Base-by-base conservation (phyloP, 345 rosid species). In the Moricandia arvensis region DNA sequence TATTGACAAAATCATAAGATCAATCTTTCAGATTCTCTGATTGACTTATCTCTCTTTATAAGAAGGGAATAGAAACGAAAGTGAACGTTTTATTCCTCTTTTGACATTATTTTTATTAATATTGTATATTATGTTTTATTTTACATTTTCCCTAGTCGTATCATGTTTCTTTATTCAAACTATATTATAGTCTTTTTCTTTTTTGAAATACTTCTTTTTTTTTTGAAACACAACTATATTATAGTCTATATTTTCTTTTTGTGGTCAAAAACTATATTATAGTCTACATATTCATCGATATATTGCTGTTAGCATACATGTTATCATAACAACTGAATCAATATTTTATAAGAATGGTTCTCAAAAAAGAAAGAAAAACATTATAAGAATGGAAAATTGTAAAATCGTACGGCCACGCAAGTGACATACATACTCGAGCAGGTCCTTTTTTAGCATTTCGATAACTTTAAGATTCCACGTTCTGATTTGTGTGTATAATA, bases 401-500 rank as follows among this genome's bases (percentile, higher is more conserved):
- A 54, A 76, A 59, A 54, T 43, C 64, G 72, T 59, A 71, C 77
- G 73, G 73, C 68, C 59, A 66, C 80, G 34, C 63, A 65, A 49
- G 57, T 35, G 58, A 71, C 68, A 66, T 17, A 71, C 51, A 47
- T n/a, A 47, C 53, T 64, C 54, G 38, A 57, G 67, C 67, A 64
- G 18, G 62, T 53, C 66, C 53, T 47, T 65, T 65, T 72, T 58
- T 3, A 65, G 35, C 2, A 66, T 78, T 78, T 66, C 81, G 66
- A 77, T 78, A 65, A 71, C 67, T 70, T 63, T 71, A 59, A 77
- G 80, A 70, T 71, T 71, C 76, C 80, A 59, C 62, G 68, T 57
- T 26, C 57, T 58, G 16, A 63, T 59, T 45, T 43, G 9, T 9
- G 6, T 66, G 21, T 4, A 47, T 47, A 47, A n/a, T 57, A 3